Evolutionary conservation across 768 basidiomycete species (phyloP), one percentile per base, ranked within the genome.

Genomic region (Calvatia gigantea): DNA sequence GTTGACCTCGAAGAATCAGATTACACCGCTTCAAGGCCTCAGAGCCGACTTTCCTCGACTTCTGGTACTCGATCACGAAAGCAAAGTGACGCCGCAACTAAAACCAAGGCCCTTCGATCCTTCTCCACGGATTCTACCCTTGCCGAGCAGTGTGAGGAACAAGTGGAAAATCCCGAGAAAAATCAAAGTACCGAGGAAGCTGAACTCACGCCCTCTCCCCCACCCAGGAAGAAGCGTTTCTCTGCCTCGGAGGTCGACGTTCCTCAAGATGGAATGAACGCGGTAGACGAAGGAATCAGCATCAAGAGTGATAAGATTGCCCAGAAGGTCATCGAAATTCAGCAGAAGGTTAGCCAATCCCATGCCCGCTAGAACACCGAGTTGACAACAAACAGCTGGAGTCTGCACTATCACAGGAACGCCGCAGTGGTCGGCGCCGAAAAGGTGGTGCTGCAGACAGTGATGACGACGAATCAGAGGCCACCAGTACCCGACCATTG

Each of bases 251-350:
- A 81, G 37, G 71, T 77, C 31, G 89, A 87, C 59, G 65, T 70
- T 35, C 78, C 78, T 43, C 88, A 88, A 60, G 89, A 91, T 65
- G 86, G 85, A 21, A 91, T 93, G 86, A 79, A 75, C 55, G 91
- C 89, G n/a, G 89, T 91, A 14, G 91, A 93, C 61, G 86, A 90
- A 67, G 86, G 86, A 42, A 91, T 94, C 67, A 89, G 83, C 60
- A 79, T 86, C 65, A 86, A 86, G 67, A 93, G 88, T 60, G 94
- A 95, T 62, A 85, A 82, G 65, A 94, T 97, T 53, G 87, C 91
- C 23, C 84, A 89, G 67, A 92, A 94, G 69, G 89, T 97, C 43
- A 65, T 89, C 45, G 84, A 89, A 69, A 95, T 97, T 56, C 93
- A 96, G 72, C 85, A 89, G 60, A 96, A 95, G 83, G 94, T 93